A percentile compares a stretch with the other conserved stretches of the same genome.
These are phyloP conservation scores for Yamagishiella unicocca DNA, from an alignment of 139 green algal species.

Conservation along the genomic window DNA sequence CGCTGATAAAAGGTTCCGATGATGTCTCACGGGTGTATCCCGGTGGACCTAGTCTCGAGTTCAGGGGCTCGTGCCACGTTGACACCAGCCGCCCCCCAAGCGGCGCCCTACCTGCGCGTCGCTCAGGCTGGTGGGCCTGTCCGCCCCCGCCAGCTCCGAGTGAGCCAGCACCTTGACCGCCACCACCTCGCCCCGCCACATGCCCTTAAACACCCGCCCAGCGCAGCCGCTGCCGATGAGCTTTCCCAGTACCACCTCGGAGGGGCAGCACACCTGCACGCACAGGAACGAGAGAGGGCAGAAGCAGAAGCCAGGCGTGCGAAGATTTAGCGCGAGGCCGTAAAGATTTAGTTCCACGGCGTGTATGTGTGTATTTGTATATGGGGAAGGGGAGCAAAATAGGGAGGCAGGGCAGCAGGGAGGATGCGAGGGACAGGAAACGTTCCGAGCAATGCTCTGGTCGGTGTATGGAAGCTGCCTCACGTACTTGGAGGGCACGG, in stretches of 20 bases:
- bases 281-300: background rate
- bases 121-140: background rate
- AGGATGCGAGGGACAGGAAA: too few species aligned
- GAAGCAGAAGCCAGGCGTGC: background rate
- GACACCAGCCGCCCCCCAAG: background rate
- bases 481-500: too few species aligned
- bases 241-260: constrained; percentile 5
- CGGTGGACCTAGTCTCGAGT: background rate
- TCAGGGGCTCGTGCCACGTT: background rate
- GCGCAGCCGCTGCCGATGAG: constrained; percentile 28
- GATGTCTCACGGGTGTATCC: background rate
- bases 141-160: background rate
- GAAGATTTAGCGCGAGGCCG: background rate
- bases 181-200: constrained; percentile 24
- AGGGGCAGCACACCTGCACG: constrained; percentile 9
- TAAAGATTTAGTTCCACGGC: background rate
- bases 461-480: too few species aligned
- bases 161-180: constrained; percentile 38
- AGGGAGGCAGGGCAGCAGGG: background rate
- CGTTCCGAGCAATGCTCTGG: too few species aligned
- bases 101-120: constrained; percentile 13
- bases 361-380: background rate
- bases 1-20: too few species aligned
- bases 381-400: background rate
- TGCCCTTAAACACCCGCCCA: constrained; percentile 14